These are phyloP conservation scores for Carex littledalei DNA, from an alignment of 176 grass and related monocot genomes.

Conservation along the genomic window DNA sequence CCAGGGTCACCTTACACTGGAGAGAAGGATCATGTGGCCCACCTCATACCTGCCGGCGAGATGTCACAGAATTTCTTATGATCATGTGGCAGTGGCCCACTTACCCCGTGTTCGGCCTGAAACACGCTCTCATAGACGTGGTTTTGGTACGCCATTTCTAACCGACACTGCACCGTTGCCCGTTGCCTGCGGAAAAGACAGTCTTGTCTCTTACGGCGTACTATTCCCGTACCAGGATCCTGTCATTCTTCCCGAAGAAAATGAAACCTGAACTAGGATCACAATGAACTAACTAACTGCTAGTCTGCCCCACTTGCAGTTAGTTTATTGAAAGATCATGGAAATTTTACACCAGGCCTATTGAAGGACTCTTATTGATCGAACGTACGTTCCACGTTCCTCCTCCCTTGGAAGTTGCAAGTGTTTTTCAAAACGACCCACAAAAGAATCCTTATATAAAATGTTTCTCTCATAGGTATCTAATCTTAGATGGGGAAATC, in stretches of 20 bases:
- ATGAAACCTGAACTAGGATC: not conserved
- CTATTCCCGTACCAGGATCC: not conserved
- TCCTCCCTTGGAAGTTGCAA: not conserved
- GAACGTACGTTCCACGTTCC: not conserved
- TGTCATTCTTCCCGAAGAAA: not conserved
- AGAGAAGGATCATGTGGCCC: not conserved
- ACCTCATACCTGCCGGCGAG: not conserved
- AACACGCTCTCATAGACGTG: not conserved
- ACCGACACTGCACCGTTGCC: not conserved
- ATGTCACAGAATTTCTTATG: not conserved
- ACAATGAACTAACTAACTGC: not conserved
- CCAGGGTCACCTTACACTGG: not conserved
- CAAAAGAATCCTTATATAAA: not conserved
- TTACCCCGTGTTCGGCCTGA: not conserved
- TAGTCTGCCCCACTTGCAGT: not conserved
- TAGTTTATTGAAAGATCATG: not conserved
- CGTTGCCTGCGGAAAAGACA: not conserved
- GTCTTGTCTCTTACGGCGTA: not conserved
- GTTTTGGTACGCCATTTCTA: not conserved
- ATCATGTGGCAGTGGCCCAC: not conserved
- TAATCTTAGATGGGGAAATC: too few species aligned
- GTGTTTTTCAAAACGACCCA: not conserved
- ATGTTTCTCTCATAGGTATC: not conserved
- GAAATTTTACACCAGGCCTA: not conserved
- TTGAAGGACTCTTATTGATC: not conserved